Percentiles rank a stretch among this genome's conserved stretches.
Conservation (phyloP, 2,329 filamentous ascomycete genomes). For the Biscogniauxia mediterranea region DNA sequence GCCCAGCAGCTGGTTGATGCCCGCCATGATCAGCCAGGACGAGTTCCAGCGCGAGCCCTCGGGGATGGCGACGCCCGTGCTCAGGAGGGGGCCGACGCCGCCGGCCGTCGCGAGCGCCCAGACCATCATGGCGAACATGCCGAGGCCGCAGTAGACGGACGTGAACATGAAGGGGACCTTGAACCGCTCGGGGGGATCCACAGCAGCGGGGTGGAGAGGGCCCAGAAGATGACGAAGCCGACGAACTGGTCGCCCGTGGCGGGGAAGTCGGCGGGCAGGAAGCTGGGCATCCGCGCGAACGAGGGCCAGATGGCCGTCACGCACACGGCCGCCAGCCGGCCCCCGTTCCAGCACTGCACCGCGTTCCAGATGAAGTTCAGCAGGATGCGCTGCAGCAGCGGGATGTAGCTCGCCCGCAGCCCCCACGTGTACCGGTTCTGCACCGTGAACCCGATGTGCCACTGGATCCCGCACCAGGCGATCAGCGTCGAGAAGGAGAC, state of each 20-base stretch:
- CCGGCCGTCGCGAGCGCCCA: slow-evolving; percentile 44
- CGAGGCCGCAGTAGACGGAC: slow-evolving; percentile 41
- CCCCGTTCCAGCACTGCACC: slow-evolving; percentile 42
- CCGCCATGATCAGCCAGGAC: slow-evolving; percentile 45
- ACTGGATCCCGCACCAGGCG: slow-evolving; percentile 46
- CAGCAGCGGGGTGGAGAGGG: slow-evolving; percentile 46
- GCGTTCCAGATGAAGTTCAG: slow-evolving; percentile 52
- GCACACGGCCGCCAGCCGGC: slow-evolving; percentile 34
- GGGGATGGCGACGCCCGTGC: slow-evolving; percentile 35
- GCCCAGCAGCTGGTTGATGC: slow-evolving; percentile 43
- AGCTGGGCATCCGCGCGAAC: slow-evolving; percentile 44
- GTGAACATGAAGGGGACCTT: slow-evolving; percentile 45
- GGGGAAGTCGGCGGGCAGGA: slow-evolving; percentile 39
- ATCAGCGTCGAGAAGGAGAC: slow-evolving; percentile 43
- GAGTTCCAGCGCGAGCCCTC: slow-evolving; percentile 36
- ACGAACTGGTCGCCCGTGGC: slow-evolving; percentile 43
- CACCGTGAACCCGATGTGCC: slow-evolving; percentile 51
- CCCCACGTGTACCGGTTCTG: slow-evolving; percentile 51
- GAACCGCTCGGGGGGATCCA: slow-evolving; percentile 50
- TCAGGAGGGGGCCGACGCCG: slow-evolving; percentile 45
- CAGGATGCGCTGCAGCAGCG: slow-evolving; percentile 44
- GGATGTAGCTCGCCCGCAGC: slow-evolving; percentile 46
- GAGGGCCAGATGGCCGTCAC: slow-evolving; percentile 46
- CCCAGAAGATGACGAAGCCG: slow-evolving; percentile 52
- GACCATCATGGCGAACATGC: slow-evolving; percentile 48